A percentile compares a stretch with the other conserved stretches of the same genome.
Evolutionary conservation across 305 asterid species (phyloP).

Genomic region (Petunia hybrid): DNA sequence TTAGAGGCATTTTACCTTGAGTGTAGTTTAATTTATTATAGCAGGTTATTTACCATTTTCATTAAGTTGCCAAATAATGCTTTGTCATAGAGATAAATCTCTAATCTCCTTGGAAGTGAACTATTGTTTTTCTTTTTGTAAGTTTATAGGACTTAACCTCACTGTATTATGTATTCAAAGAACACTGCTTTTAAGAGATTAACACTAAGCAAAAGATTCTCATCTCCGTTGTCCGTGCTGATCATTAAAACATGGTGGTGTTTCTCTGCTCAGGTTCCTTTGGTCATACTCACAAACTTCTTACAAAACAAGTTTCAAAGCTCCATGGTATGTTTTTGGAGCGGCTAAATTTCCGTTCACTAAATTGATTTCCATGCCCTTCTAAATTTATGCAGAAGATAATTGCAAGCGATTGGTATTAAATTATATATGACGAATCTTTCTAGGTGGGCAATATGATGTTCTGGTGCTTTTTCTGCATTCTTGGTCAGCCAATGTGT

Average conservation of each 20-base stretch:
- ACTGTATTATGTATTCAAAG: background rate
- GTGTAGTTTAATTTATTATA: too few species aligned
- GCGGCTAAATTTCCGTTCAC: background rate
- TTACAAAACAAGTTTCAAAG: conserved; percentile 84
- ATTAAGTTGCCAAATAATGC: background rate
- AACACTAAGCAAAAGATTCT: background rate
- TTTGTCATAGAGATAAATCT: background rate
- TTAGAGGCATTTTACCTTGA: too few species aligned
- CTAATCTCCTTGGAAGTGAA: background rate
- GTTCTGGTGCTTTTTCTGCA: conserved; percentile 94
- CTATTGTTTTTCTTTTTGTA: background rate
- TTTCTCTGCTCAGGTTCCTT: conserved; percentile 72
- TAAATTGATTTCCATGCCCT: background rate
- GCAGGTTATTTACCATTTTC: too few species aligned
- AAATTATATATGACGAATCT: background rate
- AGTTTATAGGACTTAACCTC: background rate
- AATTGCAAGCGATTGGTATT: background rate
- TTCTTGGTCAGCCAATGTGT: conserved; percentile 95
- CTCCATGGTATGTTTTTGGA: conserved; percentile 70
- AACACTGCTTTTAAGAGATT: background rate
- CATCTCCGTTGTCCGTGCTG: conserved; percentile 17
- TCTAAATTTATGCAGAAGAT: background rate
- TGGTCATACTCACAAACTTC: conserved; percentile 81
- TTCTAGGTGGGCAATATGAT: conserved; percentile 95
- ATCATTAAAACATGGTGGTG: background rate